Conservation (phyloP, 2,329 filamentous ascomycete species). For the Hypoxylon sp. region DNA sequence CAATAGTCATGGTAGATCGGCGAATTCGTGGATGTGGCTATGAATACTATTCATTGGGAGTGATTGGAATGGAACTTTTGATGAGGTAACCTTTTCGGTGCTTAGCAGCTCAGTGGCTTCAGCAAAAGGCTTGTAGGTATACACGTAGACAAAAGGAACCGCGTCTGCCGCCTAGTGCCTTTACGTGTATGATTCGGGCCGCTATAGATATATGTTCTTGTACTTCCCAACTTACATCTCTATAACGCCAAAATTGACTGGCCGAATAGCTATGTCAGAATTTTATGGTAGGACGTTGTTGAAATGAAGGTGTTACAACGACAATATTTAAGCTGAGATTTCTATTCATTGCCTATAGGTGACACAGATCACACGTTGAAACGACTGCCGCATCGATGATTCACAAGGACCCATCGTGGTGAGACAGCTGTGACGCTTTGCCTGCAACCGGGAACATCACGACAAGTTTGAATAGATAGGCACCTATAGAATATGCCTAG, state of each 20-base stretch:
- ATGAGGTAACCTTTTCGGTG: constrained; percentile 1
- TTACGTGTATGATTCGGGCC: not conserved
- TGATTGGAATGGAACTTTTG: constrained; percentile 21
- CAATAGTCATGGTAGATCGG: constrained; percentile 24
- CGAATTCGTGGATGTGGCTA: constrained; percentile 21
- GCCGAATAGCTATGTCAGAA: not conserved
- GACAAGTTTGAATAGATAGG: not conserved
- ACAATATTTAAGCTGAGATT: constrained; percentile 12
- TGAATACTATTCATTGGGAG: not conserved
- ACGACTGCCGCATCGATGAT: constrained; percentile 6
- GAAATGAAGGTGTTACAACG: constrained; percentile 1
- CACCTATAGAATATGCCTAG: constrained; percentile 2
- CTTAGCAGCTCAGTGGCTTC: too few species aligned
- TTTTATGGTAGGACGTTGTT: not conserved
- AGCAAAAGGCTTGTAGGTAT: not conserved
- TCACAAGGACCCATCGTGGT: constrained; percentile 17
- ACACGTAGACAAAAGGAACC: not conserved
- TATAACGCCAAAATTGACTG: not conserved
- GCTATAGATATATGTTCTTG: constrained; percentile 3
- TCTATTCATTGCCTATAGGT: constrained; percentile 2
- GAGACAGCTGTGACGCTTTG: constrained; percentile 11
- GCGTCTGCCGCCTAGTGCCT: not conserved
- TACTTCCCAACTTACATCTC: constrained; percentile 28
- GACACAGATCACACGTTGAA: constrained; percentile 14
- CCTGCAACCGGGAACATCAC: not conserved